Percentiles rank a stretch among this genome's conserved stretches.
These are phyloP conservation scores for Thermochaetoides thermophila DNA, from an alignment of 495 filamentous ascomycete species.

Conservation along the genomic window DNA sequence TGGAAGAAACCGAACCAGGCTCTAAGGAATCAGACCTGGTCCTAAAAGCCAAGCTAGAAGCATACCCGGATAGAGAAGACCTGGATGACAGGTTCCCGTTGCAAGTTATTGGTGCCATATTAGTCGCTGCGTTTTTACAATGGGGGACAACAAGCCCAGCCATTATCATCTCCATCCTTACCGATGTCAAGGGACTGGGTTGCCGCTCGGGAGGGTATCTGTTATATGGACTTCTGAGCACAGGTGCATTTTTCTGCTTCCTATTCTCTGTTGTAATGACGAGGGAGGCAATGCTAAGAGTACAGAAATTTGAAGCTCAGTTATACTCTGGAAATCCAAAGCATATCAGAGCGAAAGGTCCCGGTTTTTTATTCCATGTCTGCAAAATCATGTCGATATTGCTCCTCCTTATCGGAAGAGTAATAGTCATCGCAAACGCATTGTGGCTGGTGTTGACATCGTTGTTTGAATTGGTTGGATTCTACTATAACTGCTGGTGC, in stretches of 20 bases:
- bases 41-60: neutral
- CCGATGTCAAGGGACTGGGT: constrained; percentile 1
- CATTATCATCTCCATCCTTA: constrained; percentile 5
- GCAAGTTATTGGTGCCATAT: neutral
- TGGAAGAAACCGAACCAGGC: neutral
- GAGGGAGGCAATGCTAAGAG: constrained; percentile 9
- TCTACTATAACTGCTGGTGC: neutral
- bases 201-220: constrained; percentile 4
- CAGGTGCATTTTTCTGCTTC: neutral
- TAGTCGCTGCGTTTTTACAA: constrained; percentile 1
- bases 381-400: neutral
- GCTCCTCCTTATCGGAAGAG: neutral
- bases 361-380: too few relatives aligned
- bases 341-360: too few relatives aligned
- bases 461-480: neutral
- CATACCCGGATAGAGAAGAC: neutral
- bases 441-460: neutral
- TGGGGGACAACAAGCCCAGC: constrained; percentile 5
- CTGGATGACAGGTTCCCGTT: neutral
- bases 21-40: neutral
- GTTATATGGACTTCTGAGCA: constrained; percentile 1
- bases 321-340: neutral
- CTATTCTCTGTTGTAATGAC: neutral
- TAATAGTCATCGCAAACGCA: neutral
- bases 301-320: neutral